Evolutionary conservation across 495 filamentous ascomycete species (phyloP), one percentile per base, ranked within the genome.

Genomic region (Neurospora sp.): DNA sequence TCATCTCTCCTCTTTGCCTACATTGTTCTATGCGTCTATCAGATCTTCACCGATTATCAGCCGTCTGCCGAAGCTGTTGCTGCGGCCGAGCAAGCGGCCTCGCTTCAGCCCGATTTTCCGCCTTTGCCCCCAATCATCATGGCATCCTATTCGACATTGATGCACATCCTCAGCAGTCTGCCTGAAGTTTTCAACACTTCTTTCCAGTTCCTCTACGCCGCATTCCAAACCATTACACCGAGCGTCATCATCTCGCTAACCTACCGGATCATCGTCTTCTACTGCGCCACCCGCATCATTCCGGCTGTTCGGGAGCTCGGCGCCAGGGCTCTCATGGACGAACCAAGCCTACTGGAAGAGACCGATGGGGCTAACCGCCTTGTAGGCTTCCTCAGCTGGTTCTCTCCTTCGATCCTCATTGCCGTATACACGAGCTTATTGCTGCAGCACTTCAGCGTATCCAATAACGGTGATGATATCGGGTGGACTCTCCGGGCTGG

Each of bases 1-100:
- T 96, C 93, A 77, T 97, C 94, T 18, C 86, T 99, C 27, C 88
- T 99, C 41, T 98, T 99, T 79, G 95, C 96, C 78, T 99, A 99
- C 81, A 89, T 97, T 72, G 94, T 97, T 14, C 90, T 99, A 74
- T 98, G 94, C 85, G 92, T 98, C 79, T 99, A 99, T 81, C 96
- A 99, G 81, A 98, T 98, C 78, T 99, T 99, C 83, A 99, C 96
- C 59, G 96, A 99, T 80, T 99, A 98, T 82, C 88, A 93, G 76
- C 94, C 94, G 10, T 93, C 92, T 5, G 79, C 88, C 16, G 84
- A 86, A 59, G 86, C 87, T 1, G 81, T 87, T 39, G 88, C 88
- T 23, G 86, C 88, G 10, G 84, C 87, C 12, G 79, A 83, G 39
- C 80, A 81, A 42, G 81, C 84, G 48, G 79, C 85, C 8, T 79